Evolutionary conservation across 805 yeast genomes (phyloP).

Genomic region (Kuraishia cidri): DNA sequence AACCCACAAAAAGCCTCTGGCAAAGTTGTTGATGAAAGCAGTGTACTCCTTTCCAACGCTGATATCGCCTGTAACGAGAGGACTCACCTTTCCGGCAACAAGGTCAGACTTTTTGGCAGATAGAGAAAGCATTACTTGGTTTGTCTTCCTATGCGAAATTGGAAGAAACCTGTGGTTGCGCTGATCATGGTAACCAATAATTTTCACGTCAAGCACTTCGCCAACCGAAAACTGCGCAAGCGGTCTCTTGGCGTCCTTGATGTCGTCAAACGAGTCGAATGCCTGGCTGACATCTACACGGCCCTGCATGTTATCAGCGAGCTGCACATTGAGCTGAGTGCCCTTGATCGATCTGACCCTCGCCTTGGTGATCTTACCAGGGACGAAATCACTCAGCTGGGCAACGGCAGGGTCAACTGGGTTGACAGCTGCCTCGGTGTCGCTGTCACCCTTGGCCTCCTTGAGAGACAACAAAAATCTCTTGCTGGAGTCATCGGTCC

Average conservation of each 20-base stretch:
- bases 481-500: constrained; percentile 58
- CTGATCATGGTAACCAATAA: constrained; percentile 72
- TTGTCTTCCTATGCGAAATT: constrained; percentile 46
- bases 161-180: constrained; percentile 62
- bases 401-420: constrained; percentile 53
- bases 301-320: constrained; percentile 75
- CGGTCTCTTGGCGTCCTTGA: constrained; percentile 51
- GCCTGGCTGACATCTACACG: constrained; percentile 71
- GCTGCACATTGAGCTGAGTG: constrained; percentile 63
- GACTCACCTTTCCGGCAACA: constrained; percentile 10
- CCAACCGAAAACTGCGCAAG: constrained; percentile 50
- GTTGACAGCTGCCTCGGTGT: constrained; percentile 28
- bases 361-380: constrained; percentile 59
- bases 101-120: constrained; percentile 39
- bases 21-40: constrained; percentile 59
- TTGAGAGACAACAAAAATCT: constrained; percentile 64
- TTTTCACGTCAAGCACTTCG: constrained; percentile 46
- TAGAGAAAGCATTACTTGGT: constrained; percentile 55
- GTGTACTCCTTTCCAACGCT: constrained; percentile 39
- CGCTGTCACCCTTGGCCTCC: constrained; percentile 14
- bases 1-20: constrained; percentile 57
- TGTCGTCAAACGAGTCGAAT: constrained; percentile 42
- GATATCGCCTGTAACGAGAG: constrained; percentile 30
- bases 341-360: constrained; percentile 53
- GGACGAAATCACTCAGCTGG: constrained; percentile 36